Evolutionary conservation across 148 eudicot species (phyloP), one percentile per base, ranked within the genome.

Genomic region (Chenopodium quinoa): DNA sequence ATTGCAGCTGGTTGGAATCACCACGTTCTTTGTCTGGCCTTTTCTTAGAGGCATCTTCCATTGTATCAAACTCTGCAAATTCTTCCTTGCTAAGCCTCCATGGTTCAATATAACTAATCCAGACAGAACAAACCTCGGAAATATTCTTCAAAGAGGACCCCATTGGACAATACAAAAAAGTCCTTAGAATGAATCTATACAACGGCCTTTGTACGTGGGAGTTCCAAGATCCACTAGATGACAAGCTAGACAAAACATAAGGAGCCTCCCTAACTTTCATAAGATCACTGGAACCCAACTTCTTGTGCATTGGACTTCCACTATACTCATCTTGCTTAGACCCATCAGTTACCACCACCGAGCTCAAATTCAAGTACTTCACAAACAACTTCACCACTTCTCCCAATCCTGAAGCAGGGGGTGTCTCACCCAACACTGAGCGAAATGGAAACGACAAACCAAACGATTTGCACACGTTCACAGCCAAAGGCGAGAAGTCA

Each of bases 111-210:
- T 91, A 93, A 84, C 76, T 85, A 82, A 90, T 84, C 97, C 98
- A 95, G 70, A 95, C 83, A 52, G 88, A 86, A 79, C 93, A 90
- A 9, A 91, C 92, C 79, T 92, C 96, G 48, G 97, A 91, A 11
- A 87, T 90, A 82, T 93, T 93, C 82, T 93, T 95, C 81, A 93
- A 83, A 20, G 97, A 91, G 56, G 89, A 86, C 83, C 89, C 97
- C 89, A 93, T 83, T 0, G 97, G 97, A 79, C 97, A 93, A 86
- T 89, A 95, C 86, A 95, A 84, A 84, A 93, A 91, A 7, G 98
- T 90, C 88, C 98, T 88, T 87, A 95, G 80, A 77, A 93, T 83
- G 79, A 85, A 95, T 80, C 98, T 85, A 82, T 95, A 95, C 84
- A 95, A 82, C 44, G 97, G 98, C 86, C 98, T 91, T 85, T 92